Base-by-base conservation (phyloP, 108 stramenopile genomes). In the Cyclotella atomus region DNA sequence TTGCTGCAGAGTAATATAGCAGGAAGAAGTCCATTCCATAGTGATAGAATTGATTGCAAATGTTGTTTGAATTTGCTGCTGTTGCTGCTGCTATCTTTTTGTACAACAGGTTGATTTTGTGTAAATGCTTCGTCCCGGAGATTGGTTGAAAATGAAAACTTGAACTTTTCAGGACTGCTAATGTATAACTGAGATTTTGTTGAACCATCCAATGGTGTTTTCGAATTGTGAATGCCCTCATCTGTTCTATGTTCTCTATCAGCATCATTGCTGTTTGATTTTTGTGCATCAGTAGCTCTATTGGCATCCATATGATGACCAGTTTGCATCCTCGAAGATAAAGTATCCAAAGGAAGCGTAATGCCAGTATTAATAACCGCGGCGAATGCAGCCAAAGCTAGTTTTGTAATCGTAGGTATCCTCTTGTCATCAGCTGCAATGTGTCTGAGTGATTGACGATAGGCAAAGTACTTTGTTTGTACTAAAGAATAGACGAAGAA, bases 1-100 rank as follows among this genome's bases (percentile, higher is more conserved):
- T 97, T 97, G 79, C 82, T 85, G 27, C 95, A 96, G 20, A 97
- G 85, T 28, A 97, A 50, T 2, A 97, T 54, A n/a, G 96, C 87
- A 14, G 97, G 97, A 15, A 79, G 53, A 19, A 96, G 79, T 24
- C 97, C 97, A 35, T 91, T 92, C 95, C 95, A 97, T 21, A 95
- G 81, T 44, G 67, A 65, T 33, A 55, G 35, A 35, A 59, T 32
- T 7, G 73, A 70, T 28, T 32, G 36, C 32, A 80, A n/a, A 20
- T 46, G 30, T 27, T 64, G 32, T 27, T 75, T 29, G 21, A 19
- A 23, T n/a, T n/a, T n/a, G n/a, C n/a, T n/a, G n/a, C n/a, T n/a
- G n/a, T n/a, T n/a, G 27, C 45, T 70, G 68, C 2, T 68, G 36
- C 21, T 45, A 25, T 46, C 59, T 44, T 32, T 33, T 17, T 20